These are phyloP conservation scores for Hexamita inflata DNA, from an alignment of 208 protist species.

Conservation along the genomic window DNA sequence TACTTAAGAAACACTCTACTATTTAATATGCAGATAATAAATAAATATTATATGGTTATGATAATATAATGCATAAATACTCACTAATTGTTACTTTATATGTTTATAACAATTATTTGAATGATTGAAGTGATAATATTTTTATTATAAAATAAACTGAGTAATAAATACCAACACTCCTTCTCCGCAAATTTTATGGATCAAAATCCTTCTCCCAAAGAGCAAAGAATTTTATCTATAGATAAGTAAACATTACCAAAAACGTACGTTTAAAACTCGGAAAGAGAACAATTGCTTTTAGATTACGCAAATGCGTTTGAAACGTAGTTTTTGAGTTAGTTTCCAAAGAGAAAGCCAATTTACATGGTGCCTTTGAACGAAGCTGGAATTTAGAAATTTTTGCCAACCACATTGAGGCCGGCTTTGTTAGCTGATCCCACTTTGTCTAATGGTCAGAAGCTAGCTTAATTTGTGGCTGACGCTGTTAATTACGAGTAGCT, in stretches of 20 bases:
- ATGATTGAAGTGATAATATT: too few relatives aligned
- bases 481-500: constrained; percentile 64
- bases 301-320: constrained; percentile 54
- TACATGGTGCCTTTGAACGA: constrained; percentile 62
- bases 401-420: constrained; percentile 67
- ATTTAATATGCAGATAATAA: too few relatives aligned
- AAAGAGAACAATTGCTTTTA: constrained; percentile 54
- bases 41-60: too few relatives aligned
- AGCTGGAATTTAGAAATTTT: constrained; percentile 58
- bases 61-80: too few relatives aligned
- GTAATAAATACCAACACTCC: too few relatives aligned
- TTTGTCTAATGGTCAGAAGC: constrained; percentile 55
- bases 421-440: constrained; percentile 58
- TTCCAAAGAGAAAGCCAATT: constrained; percentile 55
- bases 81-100: too few relatives aligned
- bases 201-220: too few relatives aligned
- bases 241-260: constrained; percentile 42
- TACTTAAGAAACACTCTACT: too few relatives aligned
- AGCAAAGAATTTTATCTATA: neutral
- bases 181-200: too few relatives aligned
- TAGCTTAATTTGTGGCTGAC: constrained; percentile 56
- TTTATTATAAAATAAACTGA: too few relatives aligned
- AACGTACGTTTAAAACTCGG: constrained; percentile 56
- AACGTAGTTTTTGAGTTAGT: constrained; percentile 57
- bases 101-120: too few relatives aligned